Evolutionary conservation across 2,329 filamentous ascomycete species (phyloP), one percentile per base, ranked within the genome.

Genomic region (Fusarium metavorans): DNA sequence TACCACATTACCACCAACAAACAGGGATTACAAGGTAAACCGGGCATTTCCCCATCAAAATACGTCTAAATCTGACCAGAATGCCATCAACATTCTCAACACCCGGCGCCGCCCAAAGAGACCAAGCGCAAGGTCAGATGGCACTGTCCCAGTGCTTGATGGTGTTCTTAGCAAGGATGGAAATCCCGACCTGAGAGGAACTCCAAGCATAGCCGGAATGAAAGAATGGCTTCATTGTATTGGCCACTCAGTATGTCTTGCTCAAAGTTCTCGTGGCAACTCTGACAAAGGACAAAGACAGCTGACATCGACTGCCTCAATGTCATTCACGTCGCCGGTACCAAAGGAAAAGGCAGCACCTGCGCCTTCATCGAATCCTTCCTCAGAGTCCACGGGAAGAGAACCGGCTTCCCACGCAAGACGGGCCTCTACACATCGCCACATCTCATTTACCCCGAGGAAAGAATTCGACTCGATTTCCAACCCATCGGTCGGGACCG

Each of bases 201-300:
- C 45, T n/a, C 45, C 45, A n/a, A n/a, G 45, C 25, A 30, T 50
- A 30, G 9, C 45, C 2, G 10, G 45, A 13, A 50, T 50, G 45
- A 50, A 30, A 5, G 25, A 50, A 50, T 50, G 45, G 23, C 45
- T 50, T 6, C 16, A 30, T 13, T 2, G 3, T 2, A 30, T 50
- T 1, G 45, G 45, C 3, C 25, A 50, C 25, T 30, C 25, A 9
- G 45, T 30, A 50, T 50, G 45, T 30, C 25, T 4, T 4, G 2
- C 5, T 30, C 11, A 0, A 2, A n/a, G 30, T 7, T 0, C 25
- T 10, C 5, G 9, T 6, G 6, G 3, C 3, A 5, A 18, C 10
- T 11, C 25, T 50, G 2, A 50, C 16, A 9, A n/a, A 8, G 25
- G n/a, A n/a, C 45, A 18, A 50, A 50, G 45, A 50, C 10, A 10